Base-by-base conservation (phyloP, 139 green algal genomes). In the Pseudopediastrum boryanum region DNA sequence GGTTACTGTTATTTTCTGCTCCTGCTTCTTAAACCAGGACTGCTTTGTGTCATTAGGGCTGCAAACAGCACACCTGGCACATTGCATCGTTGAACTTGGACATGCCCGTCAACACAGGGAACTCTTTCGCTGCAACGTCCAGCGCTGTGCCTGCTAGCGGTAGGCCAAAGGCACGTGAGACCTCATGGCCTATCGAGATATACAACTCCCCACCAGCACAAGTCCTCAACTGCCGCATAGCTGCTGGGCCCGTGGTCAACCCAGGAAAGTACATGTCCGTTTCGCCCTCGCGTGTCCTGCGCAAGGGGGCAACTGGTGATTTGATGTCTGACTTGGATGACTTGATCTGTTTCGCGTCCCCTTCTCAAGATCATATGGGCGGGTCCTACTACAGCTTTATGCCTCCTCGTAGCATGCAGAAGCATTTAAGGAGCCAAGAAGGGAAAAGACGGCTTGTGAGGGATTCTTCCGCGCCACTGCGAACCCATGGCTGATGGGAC, bases 241-340 rank as follows among this genome's bases (percentile, higher is more conserved):
- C 23, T n/a, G 35, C 39, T 36, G 63, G 19, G 23, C 35, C 39
- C 1, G 63, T 71, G 25, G n/a, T n/a, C 7, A 71, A 23, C 5
- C 27, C 63, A 56, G 63, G 35, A 25, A 71, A 71, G 35, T 71
- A 71, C 3, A 71, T 71, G 63, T 71, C 63, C 51, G 63, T 71
- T 25, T 71, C 63, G 12, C 63, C 63, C 35, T 71, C 63, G 19
- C 63, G 63, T 36, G 63, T 71, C 63, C 63, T 71, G 35, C 35
- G 25, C 13, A 8, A 13, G n/a, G 12, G 12, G 54, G 33, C 35
- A n/a, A 3, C 2, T 41, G 61, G 43, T 41, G 10, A 36, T 69
- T 13, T 36, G 44, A 13, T 42, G 19, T 39, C 54, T 13, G 9
- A 65, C 54, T 29, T n/a, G 9, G 35, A 39, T 65, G 54, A 9